These are phyloP conservation scores for Nannizziopsis arthrosporioides DNA, from an alignment of 2,329 filamentous ascomycete genomes.

Conservation along the genomic window DNA sequence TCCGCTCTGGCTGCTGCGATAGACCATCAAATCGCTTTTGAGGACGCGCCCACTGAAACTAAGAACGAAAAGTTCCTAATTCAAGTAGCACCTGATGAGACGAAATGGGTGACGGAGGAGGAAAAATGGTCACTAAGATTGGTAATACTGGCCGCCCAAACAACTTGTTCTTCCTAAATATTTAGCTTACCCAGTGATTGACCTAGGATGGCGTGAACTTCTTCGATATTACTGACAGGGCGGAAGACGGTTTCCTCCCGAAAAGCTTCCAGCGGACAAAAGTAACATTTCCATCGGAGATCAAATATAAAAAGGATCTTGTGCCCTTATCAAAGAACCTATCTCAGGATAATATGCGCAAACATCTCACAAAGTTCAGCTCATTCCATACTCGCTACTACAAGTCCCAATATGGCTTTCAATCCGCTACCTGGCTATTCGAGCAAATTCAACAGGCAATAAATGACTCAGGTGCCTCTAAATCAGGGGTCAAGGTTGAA, in stretches of 20 bases:
- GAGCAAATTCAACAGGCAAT: constrained; percentile 62
- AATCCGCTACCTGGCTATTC: constrained; percentile 83
- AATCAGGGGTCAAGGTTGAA: constrained; percentile 53
- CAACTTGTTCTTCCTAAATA: not conserved
- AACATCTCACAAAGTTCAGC: constrained; percentile 61
- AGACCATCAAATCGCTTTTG: constrained; percentile 5
- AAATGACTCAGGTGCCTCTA: constrained; percentile 52
- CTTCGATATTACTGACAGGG: constrained; percentile 76
- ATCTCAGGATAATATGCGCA: constrained; percentile 62
- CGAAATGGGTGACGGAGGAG: constrained; percentile 79
- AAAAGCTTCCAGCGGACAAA: constrained; percentile 22
- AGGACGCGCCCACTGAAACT: not conserved
- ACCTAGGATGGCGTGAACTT: constrained; percentile 68
- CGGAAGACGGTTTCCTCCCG: constrained; percentile 50
- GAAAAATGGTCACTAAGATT: constrained; percentile 86
- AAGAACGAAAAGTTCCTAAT: constrained; percentile 54
- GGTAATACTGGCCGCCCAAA: constrained; percentile 37
- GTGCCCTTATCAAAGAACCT: constrained; percentile 59
- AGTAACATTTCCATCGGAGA: constrained; percentile 55
- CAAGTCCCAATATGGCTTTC: constrained; percentile 51
- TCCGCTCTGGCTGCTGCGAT: not conserved
- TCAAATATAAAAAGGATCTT: constrained; percentile 48
- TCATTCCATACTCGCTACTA: constrained; percentile 49
- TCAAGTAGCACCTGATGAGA: constrained; percentile 73
- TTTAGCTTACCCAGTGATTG: not conserved